Evolutionary conservation across 345 rosid species (phyloP).

Genomic region (Theobroma cacao): DNA sequence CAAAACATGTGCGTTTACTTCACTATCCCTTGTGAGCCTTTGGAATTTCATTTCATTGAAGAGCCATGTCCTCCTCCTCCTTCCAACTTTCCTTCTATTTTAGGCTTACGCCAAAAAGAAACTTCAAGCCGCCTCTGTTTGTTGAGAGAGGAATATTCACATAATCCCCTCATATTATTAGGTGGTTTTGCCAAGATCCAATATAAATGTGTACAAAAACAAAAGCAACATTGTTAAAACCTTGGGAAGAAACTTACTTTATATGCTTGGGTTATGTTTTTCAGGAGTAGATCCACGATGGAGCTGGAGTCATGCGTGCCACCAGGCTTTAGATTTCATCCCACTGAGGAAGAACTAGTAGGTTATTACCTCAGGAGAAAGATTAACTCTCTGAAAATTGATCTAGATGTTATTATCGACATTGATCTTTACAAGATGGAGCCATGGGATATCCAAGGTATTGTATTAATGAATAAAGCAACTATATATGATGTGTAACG

Average conservation of each 20-base stretch:
- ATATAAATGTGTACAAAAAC: slow-evolving; percentile 10
- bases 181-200: too few species aligned
- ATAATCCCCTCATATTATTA: background rate
- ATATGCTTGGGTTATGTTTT: slow-evolving; percentile 9
- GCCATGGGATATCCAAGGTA: slow-evolving; percentile 99
- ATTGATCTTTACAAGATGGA: slow-evolving; percentile 95
- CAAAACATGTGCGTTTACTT: slow-evolving; percentile 34
- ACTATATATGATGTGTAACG: background rate
- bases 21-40: slow-evolving; percentile 33
- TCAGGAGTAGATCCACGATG: slow-evolving; percentile 35
- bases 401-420: slow-evolving; percentile 80
- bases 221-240: slow-evolving; percentile 34
- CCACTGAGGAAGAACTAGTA: slow-evolving; percentile 97
- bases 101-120: slow-evolving; percentile 21
- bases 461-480: background rate
- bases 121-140: background rate
- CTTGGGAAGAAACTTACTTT: slow-evolving; percentile 13
- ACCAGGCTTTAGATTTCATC: slow-evolving; percentile 94
- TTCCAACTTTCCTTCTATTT: slow-evolving; percentile 34
- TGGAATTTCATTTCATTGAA: slow-evolving; percentile 40
- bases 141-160: background rate
- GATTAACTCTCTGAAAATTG: slow-evolving; percentile 64
- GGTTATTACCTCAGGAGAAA: slow-evolving; percentile 89
- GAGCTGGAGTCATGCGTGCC: slow-evolving; percentile 75
- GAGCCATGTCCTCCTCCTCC: slow-evolving; percentile 36